Base-by-base conservation (phyloP, 2,329 filamentous ascomycete species). In the Coniochaeta sp. region DNA sequence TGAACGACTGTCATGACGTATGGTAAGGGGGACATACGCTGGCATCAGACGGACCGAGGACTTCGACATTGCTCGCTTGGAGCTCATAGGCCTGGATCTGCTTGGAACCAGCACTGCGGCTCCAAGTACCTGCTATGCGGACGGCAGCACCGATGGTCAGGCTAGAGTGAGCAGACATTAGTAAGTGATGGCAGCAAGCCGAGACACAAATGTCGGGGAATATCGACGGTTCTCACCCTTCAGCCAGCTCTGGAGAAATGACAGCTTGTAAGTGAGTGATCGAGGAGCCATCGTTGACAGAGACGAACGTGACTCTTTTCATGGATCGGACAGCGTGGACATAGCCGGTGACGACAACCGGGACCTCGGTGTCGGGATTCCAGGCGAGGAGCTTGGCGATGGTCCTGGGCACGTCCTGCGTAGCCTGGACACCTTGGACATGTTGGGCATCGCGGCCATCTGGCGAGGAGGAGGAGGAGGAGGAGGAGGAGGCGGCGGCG, bases 261-360 rank as follows among this genome's bases (percentile, higher is more conserved):
- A 96, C 83, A 45, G 86, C 89, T 71, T 99, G 94, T 51, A 97
- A 68, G 26, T 89, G 76, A 55, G 85, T 76, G 58, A 89, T 75
- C 38, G 87, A 90, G 12, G 91, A 95, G 42, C 94, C 94, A 74
- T 99, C 94, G 10, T 86, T 86, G 50, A 97, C 76, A 54, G 90
- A 82, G 50, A 91, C 86, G 71, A 99, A 97, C 5, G 87, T 85
- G 54, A 87, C 77, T 20, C 79, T 79, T 67, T 96, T 95, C 74
- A 95, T 91, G 66, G 89, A 88, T 56, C 92, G 81, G 54, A 96
- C 85, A 4, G 89, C 92, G 56, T 89, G 82, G 51, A 96, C 78
- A 72, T 87, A 92, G 55, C 91, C 92, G 65, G 87, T 79, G 59
- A 96, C 74, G 52, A 77, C 76, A 47, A 86, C 74, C 60, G 67